Evolutionary conservation across 257 asterid genomes (phyloP).

Genomic region (Parsonsia alboflavescens): DNA sequence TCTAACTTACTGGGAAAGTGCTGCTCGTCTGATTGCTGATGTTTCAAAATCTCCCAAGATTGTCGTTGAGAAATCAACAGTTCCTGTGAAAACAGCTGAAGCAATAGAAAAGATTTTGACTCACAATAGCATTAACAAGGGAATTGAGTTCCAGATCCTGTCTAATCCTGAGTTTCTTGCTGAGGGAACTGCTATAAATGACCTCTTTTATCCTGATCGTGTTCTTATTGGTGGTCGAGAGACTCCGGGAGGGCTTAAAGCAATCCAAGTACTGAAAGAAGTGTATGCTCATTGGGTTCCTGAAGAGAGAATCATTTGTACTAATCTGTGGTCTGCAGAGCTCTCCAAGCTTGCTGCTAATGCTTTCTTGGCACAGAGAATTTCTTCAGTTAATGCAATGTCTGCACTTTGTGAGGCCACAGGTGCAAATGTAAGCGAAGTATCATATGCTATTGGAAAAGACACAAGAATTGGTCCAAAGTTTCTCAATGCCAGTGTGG

Average conservation of each 20-base stretch:
- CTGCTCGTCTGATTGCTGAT: conserved; percentile 63
- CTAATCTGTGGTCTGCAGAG: conserved; percentile 63
- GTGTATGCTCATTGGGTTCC: conserved; percentile 67
- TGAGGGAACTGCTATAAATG: conserved; percentile 57
- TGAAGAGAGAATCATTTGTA: conserved; percentile 43
- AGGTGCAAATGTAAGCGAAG: conserved; percentile 43
- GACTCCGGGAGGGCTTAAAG: conserved; percentile 44
- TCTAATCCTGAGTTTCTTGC: conserved; percentile 62
- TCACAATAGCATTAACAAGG: conserved; percentile 53
- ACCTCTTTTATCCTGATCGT: conserved; percentile 50
- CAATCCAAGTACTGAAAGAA: conserved; percentile 36
- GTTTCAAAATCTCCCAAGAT: conserved; percentile 52
- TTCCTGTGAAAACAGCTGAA: conserved; percentile 63
- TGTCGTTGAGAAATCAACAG: conserved; percentile 60
- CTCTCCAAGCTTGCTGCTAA: conserved; percentile 68
- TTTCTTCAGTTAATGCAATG: conserved; percentile 48
- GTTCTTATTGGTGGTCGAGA: conserved; percentile 60
- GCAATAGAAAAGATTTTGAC: conserved; percentile 57
- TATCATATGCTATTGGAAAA: conserved; percentile 37
- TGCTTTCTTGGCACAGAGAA: conserved; percentile 63
- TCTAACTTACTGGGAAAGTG: conserved; percentile 62
- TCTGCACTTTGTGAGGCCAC: conserved; percentile 48
- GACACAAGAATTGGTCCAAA: conserved; percentile 51
- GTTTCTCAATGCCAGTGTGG: conserved; percentile 50
- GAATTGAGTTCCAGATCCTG: conserved; percentile 46